Conservation (phyloP, 208 protist genomes). For the Acanthamoeba sp. region DNA sequence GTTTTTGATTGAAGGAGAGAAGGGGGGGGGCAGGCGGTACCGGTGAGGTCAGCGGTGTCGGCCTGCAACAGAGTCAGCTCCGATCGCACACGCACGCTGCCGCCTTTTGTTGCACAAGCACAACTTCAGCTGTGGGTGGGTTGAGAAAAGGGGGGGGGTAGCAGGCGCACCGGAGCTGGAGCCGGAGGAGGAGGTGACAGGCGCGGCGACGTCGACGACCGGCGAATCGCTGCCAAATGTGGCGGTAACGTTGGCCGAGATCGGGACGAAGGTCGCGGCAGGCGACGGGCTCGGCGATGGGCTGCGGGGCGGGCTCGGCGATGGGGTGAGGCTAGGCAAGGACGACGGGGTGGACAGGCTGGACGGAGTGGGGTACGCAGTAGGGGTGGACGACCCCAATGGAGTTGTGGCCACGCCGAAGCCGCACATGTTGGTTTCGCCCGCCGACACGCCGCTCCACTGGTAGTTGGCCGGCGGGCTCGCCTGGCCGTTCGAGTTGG, state of each 20-base stretch:
- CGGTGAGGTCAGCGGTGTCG: background rate
- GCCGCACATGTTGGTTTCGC: background rate
- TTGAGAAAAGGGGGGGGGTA: too few relatives aligned
- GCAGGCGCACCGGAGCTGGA: background rate
- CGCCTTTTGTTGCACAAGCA: too few relatives aligned
- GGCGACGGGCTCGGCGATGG: too few relatives aligned
- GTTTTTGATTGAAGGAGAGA: too few relatives aligned
- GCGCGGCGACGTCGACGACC: background rate
- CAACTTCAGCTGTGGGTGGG: too few relatives aligned
- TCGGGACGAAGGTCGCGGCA: background rate
- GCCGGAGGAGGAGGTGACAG: background rate
- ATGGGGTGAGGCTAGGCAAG: background rate
- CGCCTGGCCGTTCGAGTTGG: background rate
- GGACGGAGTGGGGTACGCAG: too few relatives aligned
- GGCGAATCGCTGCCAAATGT: background rate
- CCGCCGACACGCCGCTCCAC: background rate
- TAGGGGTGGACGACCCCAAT: background rate
- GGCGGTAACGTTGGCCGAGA: background rate
- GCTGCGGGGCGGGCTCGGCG: too few relatives aligned
- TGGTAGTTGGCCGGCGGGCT: background rate
- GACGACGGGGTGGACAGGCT: background rate
- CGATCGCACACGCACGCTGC: background rate
- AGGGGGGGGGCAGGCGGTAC: too few relatives aligned
- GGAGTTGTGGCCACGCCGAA: background rate
- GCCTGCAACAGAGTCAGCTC: background rate